These are phyloP conservation scores for Aspergillus carlsbadensis DNA, from an alignment of 495 filamentous ascomycete species.

Conservation along the genomic window DNA sequence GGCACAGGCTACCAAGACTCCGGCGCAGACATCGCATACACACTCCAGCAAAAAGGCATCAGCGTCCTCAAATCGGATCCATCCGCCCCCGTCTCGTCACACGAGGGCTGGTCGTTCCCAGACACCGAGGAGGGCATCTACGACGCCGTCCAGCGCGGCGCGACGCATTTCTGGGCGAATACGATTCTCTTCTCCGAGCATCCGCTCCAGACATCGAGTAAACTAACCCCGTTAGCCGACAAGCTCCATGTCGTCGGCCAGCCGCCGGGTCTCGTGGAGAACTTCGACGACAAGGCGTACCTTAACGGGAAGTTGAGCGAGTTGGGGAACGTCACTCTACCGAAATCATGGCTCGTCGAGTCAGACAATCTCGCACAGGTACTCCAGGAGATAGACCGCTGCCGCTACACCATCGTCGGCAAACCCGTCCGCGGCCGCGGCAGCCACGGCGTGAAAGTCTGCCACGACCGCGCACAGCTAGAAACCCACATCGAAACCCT, in stretches of 20 bases:
- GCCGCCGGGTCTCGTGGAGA: constrained; percentile 35
- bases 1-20: constrained; percentile 39
- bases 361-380: constrained; percentile 10
- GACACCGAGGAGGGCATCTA: constrained; percentile 37
- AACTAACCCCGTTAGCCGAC: constrained; percentile 16
- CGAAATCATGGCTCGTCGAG: constrained; percentile 19
- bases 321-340: constrained; percentile 18
- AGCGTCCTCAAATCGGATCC: constrained; percentile 19
- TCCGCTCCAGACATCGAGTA: constrained; percentile 30
- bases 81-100: constrained; percentile 13
- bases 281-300: constrained; percentile 40
- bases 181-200: constrained; percentile 38
- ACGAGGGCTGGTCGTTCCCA: constrained; percentile 36
- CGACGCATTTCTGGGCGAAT: constrained; percentile 42
- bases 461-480: constrained; percentile 19
- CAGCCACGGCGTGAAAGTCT: constrained; percentile 38
- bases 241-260: constrained; percentile 32
- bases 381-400: constrained; percentile 13
- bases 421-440: constrained; percentile 32
- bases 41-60: constrained; percentile 23
- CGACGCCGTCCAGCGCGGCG: constrained; percentile 30
- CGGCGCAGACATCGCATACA: constrained; percentile 37
- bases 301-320: constrained; percentile 31
- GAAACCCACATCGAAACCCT: constrained; percentile 24
- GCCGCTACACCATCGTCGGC: constrained; percentile 29